Evolutionary conservation across 352 stramenopile species (phyloP), one percentile per base, ranked within the genome.

Genomic region (Phytophthora pisi): DNA sequence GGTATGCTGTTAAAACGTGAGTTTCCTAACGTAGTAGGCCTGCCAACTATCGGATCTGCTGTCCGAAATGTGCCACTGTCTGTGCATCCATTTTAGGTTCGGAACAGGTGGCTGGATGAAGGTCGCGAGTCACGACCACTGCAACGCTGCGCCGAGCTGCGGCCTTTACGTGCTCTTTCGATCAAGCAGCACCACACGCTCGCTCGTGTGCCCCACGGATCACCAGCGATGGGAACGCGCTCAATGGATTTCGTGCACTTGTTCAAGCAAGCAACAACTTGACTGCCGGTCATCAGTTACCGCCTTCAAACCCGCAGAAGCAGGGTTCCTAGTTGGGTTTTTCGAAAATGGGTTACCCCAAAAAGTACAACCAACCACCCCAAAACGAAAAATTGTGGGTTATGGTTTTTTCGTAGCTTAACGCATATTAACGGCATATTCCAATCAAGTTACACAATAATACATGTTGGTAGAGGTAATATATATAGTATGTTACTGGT

Each of bases 1-100:
- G 15, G 2, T 20, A 9, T 16, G 59, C 50, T 61, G 50, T 15
- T 2, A 6, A 66, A 46, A 1, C 58, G 58, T 60, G 31, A 8
- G 1, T 34, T 40, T 1, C 10, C 15, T 30, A 40, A 15, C 9
- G 2, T 0, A 16, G 0, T 40, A 1, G 34, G 34, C 1, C 34
- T 10, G 34, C 11, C 34, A 42, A 42, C 0, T 42, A 11, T 42
- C 10, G 16, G 34, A n/a, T n/a, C 34, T n/a, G 34, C 34, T 42
- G 34, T 42, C 34, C 11, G 34, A 42, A 42, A 10, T 0, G 34
- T 40, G 13, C 34, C 34, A 40, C 34, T 40, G 4, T 15, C 34
- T 40, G 4, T 15, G 34, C 34, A 42, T 16, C 34, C 34, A 42
- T 42, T 42, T 42, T 40, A 15, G 31, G 31, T 40, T 40, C 34